phyloP scores from a whole-genome alignment of 148 eudicot genomes.

The Heliamphora exappendiculata region DNA sequence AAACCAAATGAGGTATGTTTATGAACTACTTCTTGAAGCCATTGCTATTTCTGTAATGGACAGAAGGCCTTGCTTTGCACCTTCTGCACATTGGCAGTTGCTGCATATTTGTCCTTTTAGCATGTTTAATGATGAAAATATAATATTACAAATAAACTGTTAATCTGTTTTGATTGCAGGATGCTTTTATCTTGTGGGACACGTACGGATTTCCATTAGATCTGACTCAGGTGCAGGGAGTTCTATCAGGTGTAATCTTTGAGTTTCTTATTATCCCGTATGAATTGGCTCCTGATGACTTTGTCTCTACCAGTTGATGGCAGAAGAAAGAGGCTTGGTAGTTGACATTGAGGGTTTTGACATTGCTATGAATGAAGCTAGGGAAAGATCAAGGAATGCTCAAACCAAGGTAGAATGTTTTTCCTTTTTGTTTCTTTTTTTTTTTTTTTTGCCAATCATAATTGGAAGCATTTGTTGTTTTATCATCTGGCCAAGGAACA shows the following conservation, averaged over 20 bases:
- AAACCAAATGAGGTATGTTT: background rate
- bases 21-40: background rate
- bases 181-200: conserved; percentile 95
- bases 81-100: background rate
- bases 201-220: conserved; percentile 92
- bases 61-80: background rate
- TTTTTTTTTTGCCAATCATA: background rate
- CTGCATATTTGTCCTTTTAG: background rate
- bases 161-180: conserved; percentile 47
- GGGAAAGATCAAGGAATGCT: conserved; percentile 84
- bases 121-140: background rate
- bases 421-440: background rate
- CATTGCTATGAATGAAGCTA: conserved; percentile 81
- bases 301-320: conserved; percentile 64
- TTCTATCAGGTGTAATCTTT: background rate
- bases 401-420: conserved; percentile 58
- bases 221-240: conserved; percentile 75
- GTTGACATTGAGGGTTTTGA: conserved; percentile 78
- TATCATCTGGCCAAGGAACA: background rate
- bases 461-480: background rate
- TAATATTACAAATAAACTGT: background rate
- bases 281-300: background rate
- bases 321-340: conserved; percentile 74
- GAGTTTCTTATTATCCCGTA: background rate
- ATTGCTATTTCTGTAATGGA: background rate